A percentile compares a stretch with the other conserved stretches of the same genome.
phyloP scores from a whole-genome alignment of 345 rosid species.

The Ceriops decandra region DNA sequence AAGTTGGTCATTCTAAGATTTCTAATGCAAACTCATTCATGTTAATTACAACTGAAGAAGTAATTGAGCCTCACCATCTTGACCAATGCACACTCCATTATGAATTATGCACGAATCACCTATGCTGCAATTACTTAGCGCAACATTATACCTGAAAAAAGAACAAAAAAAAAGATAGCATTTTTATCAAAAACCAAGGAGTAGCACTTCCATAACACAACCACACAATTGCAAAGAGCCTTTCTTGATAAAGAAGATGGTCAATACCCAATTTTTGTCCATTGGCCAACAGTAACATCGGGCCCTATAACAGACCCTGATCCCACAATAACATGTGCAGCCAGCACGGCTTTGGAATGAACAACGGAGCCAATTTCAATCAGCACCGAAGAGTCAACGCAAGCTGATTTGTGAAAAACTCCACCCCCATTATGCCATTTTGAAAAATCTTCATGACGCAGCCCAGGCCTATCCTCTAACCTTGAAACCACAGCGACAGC shows the following conservation, averaged over 20 bases:
- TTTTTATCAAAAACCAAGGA: not conserved
- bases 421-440: constrained; percentile 73
- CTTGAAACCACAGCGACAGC: constrained; percentile 16
- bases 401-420: constrained; percentile 50
- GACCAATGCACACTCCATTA: constrained; percentile 82
- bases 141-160: constrained; percentile 52
- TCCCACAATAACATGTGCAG: constrained; percentile 55
- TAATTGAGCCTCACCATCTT: constrained; percentile 56
- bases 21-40: not conserved
- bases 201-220: not conserved
- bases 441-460: constrained; percentile 27
- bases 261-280: constrained; percentile 56
- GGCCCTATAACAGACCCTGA: constrained; percentile 73
- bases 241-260: not conserved
- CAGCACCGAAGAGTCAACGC: constrained; percentile 47
- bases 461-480: constrained; percentile 30
- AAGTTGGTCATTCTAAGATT: not conserved
- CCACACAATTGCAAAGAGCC: not conserved
- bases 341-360: constrained; percentile 50
- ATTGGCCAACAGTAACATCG: constrained; percentile 47
- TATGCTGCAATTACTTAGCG: constrained; percentile 57
- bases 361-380: constrained; percentile 61
- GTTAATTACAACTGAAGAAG: constrained; percentile 8
- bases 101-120: constrained; percentile 69
- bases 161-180: not conserved